Evolutionary conservation across 257 asterid species (phyloP).

Genomic region (Rubia yunnanensis): DNA sequence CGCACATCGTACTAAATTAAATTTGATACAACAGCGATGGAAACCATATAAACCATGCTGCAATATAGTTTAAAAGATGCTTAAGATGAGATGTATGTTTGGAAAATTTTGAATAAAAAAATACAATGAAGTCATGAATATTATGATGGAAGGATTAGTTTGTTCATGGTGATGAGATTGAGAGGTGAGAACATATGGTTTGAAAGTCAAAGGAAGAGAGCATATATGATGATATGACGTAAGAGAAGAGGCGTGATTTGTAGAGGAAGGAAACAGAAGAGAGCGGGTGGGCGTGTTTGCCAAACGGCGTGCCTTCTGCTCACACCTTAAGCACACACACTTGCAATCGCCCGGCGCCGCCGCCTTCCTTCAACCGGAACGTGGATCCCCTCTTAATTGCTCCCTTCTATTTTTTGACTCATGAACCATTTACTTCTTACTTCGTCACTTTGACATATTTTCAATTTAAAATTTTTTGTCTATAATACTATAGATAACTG

Average conservation of each 20-base stretch:
- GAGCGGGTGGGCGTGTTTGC: slow-evolving; percentile 27
- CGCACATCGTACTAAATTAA: too few relatives aligned
- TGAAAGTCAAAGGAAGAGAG: neutral
- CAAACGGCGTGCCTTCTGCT: slow-evolving; percentile 30
- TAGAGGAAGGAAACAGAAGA: neutral
- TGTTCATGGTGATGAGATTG: too few relatives aligned
- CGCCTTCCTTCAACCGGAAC: neutral
- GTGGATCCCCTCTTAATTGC: neutral
- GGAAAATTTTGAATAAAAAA: too few relatives aligned
- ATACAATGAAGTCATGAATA: too few relatives aligned
- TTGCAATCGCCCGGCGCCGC: neutral
- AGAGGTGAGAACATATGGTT: neutral
- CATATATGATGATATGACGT: too few relatives aligned
- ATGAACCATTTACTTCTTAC: neutral
- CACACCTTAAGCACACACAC: slow-evolving; percentile 19
- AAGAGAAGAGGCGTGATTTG: neutral
- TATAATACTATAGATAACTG: too few relatives aligned
- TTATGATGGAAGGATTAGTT: too few relatives aligned
- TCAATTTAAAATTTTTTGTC: too few relatives aligned
- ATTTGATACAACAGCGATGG: too few relatives aligned
- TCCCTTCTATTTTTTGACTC: neutral
- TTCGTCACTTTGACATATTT: slow-evolving; percentile 8
- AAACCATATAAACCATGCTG: too few relatives aligned
- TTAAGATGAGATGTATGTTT: too few relatives aligned
- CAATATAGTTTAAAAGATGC: too few relatives aligned